Base-by-base conservation (phyloP, 1,139 yeast species). In the Pichia sp. region DNA sequence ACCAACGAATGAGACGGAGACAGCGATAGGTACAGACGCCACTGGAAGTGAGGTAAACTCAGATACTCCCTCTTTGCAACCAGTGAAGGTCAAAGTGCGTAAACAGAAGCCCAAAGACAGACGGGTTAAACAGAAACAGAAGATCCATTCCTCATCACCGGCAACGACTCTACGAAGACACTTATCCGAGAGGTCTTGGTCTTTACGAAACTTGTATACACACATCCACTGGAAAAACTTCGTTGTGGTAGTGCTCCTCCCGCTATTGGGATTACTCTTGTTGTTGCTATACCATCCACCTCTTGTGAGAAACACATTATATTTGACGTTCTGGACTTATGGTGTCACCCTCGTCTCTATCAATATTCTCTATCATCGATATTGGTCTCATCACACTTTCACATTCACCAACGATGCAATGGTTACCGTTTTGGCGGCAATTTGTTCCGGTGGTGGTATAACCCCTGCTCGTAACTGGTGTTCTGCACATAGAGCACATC, bases 401-500 rank as follows among this genome's bases (percentile, higher is more conserved):
- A 51, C 46, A 14, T 50, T 53, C 8, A 55, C 63, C 17, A 58
- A 55, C 35, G 49, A 52, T 3, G 42, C 56, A 11, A 37, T 77
- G 7, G 72, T 65, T 37, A 51, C 62, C 31, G 55, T 60, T 16
- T 69, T 77, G 49, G 72, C 75, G 1, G 49, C 75, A 0, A 59
- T 77, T 36, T 82, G 83, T 2, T 62, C 76, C 14, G 69, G 80
- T 42, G 65, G 72, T 13, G 86, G 87, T 0, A 52, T 80, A 10
- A 85, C 86, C 0, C 64, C 79, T 1, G 70, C 74, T 2, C 62
- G 72, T 39, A 67, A 73, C 63, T 79, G 85, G 82, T 77, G 77
- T 2, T 61, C 76, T 0, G 60, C 77, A 25, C 88, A 80, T 55
- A 58, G 83, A 36, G 83, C 83, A 0, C 87, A 80, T 53, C 87